Evolutionary conservation across 2,329 filamentous ascomycete species (phyloP).

Genomic region (Cytospora piceicola): DNA sequence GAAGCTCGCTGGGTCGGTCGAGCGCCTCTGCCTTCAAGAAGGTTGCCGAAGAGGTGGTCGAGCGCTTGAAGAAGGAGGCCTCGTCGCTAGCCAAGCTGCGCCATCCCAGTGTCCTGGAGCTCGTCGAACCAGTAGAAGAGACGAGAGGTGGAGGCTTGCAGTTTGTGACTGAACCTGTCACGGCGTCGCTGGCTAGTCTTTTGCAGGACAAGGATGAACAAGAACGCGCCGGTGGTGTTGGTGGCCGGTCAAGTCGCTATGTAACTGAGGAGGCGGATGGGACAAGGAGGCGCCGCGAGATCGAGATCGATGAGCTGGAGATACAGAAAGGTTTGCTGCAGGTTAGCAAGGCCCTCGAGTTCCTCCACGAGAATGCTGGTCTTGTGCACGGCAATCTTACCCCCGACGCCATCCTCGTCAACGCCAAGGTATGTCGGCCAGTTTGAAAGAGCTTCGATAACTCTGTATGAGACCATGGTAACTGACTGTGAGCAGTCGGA

Average conservation of each 20-base stretch:
- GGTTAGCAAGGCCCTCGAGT: slow-evolving; percentile 91
- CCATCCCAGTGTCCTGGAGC: slow-evolving; percentile 88
- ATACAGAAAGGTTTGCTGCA: slow-evolving; percentile 96
- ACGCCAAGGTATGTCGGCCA: slow-evolving; percentile 71
- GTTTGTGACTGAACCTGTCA: slow-evolving; percentile 92
- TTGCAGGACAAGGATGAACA: slow-evolving; percentile 89
- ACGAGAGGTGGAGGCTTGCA: slow-evolving; percentile 88
- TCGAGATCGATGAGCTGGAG: slow-evolving; percentile 95
- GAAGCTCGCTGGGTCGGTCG: slow-evolving; percentile 60
- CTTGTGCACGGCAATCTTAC: slow-evolving; percentile 94
- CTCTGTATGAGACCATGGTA: not conserved
- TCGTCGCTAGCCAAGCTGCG: slow-evolving; percentile 84
- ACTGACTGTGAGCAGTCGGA: slow-evolving; percentile 67
- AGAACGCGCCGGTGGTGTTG: slow-evolving; percentile 69
- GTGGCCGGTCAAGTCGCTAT: slow-evolving; percentile 75
- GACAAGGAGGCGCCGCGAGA: slow-evolving; percentile 71
- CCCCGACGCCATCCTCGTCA: slow-evolving; percentile 90
- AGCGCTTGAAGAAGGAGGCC: slow-evolving; percentile 89
- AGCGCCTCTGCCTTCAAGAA: slow-evolving; percentile 74
- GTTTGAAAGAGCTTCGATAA: not conserved
- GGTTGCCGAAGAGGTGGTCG: slow-evolving; percentile 85
- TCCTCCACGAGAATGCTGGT: slow-evolving; percentile 91
- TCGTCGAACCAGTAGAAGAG: slow-evolving; percentile 94
- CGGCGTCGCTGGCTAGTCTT: slow-evolving; percentile 81
- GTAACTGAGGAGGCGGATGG: slow-evolving; percentile 81